phyloP scores from a whole-genome alignment of 2,329 filamentous ascomycete species.

The Macrophomina phaseolina region DNA sequence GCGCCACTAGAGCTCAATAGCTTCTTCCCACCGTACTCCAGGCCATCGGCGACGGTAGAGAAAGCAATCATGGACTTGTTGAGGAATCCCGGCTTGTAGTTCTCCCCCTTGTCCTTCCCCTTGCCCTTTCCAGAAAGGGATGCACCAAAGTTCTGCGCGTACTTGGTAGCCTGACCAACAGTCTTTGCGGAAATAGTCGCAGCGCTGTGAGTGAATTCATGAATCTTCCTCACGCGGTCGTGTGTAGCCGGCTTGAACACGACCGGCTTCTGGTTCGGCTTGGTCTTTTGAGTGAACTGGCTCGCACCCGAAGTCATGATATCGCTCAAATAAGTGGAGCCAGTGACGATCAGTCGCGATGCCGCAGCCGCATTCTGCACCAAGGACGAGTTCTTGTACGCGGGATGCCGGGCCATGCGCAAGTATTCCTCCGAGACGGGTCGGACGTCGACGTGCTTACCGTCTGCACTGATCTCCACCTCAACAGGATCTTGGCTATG shows the following conservation, averaged over 20 bases:
- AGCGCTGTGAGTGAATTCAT: slow-evolving; percentile 80
- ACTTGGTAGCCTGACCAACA: slow-evolving; percentile 79
- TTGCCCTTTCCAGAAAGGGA: slow-evolving; percentile 69
- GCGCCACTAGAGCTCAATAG: slow-evolving; percentile 75
- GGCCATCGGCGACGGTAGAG: slow-evolving; percentile 89
- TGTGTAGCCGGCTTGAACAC: slow-evolving; percentile 88
- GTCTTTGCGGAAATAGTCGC: slow-evolving; percentile 84
- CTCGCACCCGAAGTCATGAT: slow-evolving; percentile 79
- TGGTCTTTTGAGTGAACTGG: slow-evolving; percentile 78
- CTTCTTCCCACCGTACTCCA: slow-evolving; percentile 83
- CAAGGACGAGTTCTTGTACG: slow-evolving; percentile 86
- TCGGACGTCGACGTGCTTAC: slow-evolving; percentile 70
- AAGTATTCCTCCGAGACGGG: slow-evolving; percentile 74
- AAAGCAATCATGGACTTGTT: slow-evolving; percentile 98
- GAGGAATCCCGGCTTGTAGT: slow-evolving; percentile 87
- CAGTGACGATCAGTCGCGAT: slow-evolving; percentile 89
- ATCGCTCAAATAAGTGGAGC: slow-evolving; percentile 78
- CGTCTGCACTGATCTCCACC: slow-evolving; percentile 73
- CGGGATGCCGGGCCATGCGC: slow-evolving; percentile 79
- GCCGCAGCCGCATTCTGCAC: slow-evolving; percentile 87
- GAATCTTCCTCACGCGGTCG: slow-evolving; percentile 83
- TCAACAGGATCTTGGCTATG: slow-evolving; percentile 72
- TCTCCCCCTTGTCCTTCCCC: slow-evolving; percentile 61
- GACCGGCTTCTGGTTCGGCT: slow-evolving; percentile 79
- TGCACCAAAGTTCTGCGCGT: slow-evolving; percentile 90